Conservation (phyloP, 179 eudicot genomes). For the Corrigiola litoralis region DNA sequence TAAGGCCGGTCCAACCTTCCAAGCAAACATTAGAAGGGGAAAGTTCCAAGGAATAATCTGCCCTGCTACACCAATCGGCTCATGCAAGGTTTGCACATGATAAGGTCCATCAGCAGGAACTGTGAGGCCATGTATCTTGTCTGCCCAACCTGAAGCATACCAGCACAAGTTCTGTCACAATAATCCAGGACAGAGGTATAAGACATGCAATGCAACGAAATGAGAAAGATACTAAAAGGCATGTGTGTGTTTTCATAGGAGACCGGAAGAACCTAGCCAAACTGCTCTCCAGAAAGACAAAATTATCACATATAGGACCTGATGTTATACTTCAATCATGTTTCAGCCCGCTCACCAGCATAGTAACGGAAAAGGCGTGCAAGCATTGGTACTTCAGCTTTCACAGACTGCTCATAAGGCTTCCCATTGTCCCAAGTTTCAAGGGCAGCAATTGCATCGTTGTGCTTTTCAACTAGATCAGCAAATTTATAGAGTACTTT, state of each 20-base stretch:
- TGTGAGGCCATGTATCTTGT: slow-evolving; percentile 42
- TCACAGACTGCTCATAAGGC: slow-evolving; percentile 38
- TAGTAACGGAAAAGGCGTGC: slow-evolving; percentile 36
- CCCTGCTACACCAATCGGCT: slow-evolving; percentile 49
- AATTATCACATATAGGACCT: not conserved
- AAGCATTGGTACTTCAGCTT: slow-evolving; percentile 36
- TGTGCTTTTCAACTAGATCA: slow-evolving; percentile 39
- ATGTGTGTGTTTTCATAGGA: too few species aligned
- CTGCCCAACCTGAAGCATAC: slow-evolving; percentile 34
- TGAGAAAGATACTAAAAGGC: too few species aligned
- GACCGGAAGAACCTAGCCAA: not conserved
- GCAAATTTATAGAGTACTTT: slow-evolving; percentile 29
- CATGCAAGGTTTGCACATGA: slow-evolving; percentile 37
- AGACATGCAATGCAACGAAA: not conserved
- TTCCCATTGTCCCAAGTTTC: slow-evolving; percentile 49
- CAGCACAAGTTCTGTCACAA: not conserved
- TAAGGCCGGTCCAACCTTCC: slow-evolving; percentile 47
- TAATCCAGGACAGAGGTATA: not conserved
- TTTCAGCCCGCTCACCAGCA: slow-evolving; percentile 20
- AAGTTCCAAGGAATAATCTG: slow-evolving; percentile 58
- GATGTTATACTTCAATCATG: not conserved
- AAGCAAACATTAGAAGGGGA: slow-evolving; percentile 35
- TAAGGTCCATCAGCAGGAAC: slow-evolving; percentile 38
- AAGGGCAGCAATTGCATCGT: slow-evolving; percentile 37
- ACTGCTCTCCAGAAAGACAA: not conserved